Conservation (phyloP, 2,329 filamentous ascomycete genomes). For the Ascochyta fabae region DNA sequence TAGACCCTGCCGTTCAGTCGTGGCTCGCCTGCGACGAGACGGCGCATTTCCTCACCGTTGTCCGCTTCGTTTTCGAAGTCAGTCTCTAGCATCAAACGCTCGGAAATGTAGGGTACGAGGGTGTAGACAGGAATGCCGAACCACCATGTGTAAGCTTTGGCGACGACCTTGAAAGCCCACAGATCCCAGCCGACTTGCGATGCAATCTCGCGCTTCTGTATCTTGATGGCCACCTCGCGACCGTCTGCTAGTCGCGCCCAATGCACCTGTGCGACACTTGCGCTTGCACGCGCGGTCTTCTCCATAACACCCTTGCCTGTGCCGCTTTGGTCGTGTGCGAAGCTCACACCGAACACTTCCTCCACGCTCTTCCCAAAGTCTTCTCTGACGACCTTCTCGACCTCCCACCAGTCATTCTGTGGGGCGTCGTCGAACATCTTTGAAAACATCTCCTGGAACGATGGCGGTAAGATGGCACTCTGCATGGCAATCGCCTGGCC, state of each 20-base stretch:
- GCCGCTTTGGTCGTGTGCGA: slow-evolving; percentile 61
- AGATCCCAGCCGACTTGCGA: slow-evolving; percentile 93
- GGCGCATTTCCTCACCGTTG: slow-evolving; percentile 85
- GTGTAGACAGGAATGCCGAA: slow-evolving; percentile 94
- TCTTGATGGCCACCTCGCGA: slow-evolving; percentile 90
- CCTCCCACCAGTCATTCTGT: slow-evolving; percentile 85
- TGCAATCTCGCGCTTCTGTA: slow-evolving; percentile 93
- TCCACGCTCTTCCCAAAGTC: slow-evolving; percentile 86
- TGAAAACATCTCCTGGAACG: slow-evolving; percentile 95
- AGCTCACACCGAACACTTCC: slow-evolving; percentile 91
- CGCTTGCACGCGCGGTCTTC: slow-evolving; percentile 76
- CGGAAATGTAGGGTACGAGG: slow-evolving; percentile 89
- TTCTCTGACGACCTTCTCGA: slow-evolving; percentile 82
- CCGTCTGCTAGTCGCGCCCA: slow-evolving; percentile 89
- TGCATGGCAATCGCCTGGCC: slow-evolving; percentile 99
- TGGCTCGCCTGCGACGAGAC: slow-evolving; percentile 76
- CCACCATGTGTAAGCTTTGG: slow-evolving; percentile 80
- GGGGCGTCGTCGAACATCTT: slow-evolving; percentile 98
- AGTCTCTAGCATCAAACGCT: slow-evolving; percentile 90
- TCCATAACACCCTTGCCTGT: slow-evolving; percentile 71
- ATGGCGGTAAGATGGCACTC: slow-evolving; percentile 87
- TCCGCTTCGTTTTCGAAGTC: slow-evolving; percentile 92
- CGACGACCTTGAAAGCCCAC: slow-evolving; percentile 92
- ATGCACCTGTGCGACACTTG: slow-evolving; percentile 95
- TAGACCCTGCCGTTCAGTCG: slow-evolving; percentile 82